A percentile compares a stretch with the other conserved stretches of the same genome.
Evolutionary conservation across 2,329 filamentous ascomycete species (phyloP).

Genomic region (Scytalidium lignicola): DNA sequence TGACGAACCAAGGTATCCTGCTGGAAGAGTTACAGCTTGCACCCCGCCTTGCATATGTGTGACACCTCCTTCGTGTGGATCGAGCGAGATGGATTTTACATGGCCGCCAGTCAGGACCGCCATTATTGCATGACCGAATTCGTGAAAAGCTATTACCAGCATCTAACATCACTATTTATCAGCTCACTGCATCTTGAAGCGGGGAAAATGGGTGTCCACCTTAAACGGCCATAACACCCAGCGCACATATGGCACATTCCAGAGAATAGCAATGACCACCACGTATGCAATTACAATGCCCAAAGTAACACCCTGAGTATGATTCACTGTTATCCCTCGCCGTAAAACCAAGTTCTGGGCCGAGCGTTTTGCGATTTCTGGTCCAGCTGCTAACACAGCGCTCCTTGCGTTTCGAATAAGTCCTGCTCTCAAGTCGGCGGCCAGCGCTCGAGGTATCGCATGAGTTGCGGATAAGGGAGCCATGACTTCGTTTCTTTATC

Average conservation of each 20-base stretch:
- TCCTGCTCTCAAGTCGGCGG: constrained; percentile 1
- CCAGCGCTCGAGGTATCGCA: constrained; percentile 2
- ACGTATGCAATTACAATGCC: constrained; percentile 68
- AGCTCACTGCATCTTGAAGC: not conserved
- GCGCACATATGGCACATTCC: constrained; percentile 74
- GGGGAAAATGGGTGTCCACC: constrained; percentile 34
- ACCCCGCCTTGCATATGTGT: constrained; percentile 73
- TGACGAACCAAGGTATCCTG: constrained; percentile 72
- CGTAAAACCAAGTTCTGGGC: constrained; percentile 11
- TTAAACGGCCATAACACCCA: constrained; percentile 79
- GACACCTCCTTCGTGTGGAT: constrained; percentile 72
- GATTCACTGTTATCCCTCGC: constrained; percentile 35
- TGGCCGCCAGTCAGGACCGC: constrained; percentile 67
- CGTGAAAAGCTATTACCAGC: constrained; percentile 80
- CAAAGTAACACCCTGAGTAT: constrained; percentile 66
- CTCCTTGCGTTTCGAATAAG: constrained; percentile 5
- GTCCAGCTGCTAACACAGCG: constrained; percentile 11
- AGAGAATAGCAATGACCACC: constrained; percentile 68
- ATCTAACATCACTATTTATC: constrained; percentile 47
- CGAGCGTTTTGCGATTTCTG: constrained; percentile 12
- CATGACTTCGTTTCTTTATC: constrained; percentile 10
- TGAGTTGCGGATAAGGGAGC: constrained; percentile 5
- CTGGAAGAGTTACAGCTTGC: constrained; percentile 65
- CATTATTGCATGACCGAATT: constrained; percentile 70
- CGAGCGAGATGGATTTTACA: constrained; percentile 69